Conservation (phyloP, 2,329 filamentous ascomycete species). For the Fusarium anguioides region DNA sequence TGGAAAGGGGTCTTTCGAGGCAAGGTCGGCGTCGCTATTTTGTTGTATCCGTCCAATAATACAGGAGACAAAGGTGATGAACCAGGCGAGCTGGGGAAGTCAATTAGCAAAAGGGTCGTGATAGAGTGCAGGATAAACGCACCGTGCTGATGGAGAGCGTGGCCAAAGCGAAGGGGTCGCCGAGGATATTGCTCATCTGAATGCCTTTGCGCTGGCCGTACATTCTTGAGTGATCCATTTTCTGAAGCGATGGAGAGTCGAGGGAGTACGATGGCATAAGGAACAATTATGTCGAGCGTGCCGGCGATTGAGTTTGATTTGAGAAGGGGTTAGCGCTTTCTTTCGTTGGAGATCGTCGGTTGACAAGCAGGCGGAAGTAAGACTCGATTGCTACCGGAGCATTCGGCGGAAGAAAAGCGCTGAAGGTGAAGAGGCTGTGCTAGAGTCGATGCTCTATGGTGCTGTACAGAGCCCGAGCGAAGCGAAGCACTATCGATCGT, state of each 20-base stretch:
- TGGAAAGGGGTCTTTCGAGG: constrained; percentile 65
- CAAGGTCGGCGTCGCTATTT: constrained; percentile 49
- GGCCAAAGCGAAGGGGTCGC: constrained; percentile 94
- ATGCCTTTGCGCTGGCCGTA: constrained; percentile 71
- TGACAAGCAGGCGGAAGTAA: constrained; percentile 9
- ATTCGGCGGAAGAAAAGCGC: constrained; percentile 37
- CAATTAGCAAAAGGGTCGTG: constrained; percentile 33
- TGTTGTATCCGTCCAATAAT: constrained; percentile 74
- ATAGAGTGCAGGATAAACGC: constrained; percentile 55
- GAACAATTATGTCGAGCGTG: constrained; percentile 44
- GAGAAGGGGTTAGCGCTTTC: constrained; percentile 20
- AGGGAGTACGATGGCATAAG: constrained; percentile 80
- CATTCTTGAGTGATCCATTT: constrained; percentile 79
- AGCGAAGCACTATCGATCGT: constrained; percentile 34
- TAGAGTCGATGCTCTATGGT: constrained; percentile 11
- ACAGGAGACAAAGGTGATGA: constrained; percentile 89
- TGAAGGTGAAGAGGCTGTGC: constrained; percentile 28
- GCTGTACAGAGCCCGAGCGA: constrained; percentile 8
- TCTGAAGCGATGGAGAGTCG: constrained; percentile 78
- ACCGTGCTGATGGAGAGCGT: constrained; percentile 93
- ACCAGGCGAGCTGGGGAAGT: constrained; percentile 81
- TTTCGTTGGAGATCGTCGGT: constrained; percentile 21
- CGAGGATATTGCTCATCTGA: constrained; percentile 88
- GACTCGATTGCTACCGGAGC: constrained; percentile 47
- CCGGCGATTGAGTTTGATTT: constrained; percentile 19